Evolutionary conservation across 305 asterid species (phyloP), one percentile per base, ranked within the genome.

Genomic region (Fraxinus angustifolia): DNA sequence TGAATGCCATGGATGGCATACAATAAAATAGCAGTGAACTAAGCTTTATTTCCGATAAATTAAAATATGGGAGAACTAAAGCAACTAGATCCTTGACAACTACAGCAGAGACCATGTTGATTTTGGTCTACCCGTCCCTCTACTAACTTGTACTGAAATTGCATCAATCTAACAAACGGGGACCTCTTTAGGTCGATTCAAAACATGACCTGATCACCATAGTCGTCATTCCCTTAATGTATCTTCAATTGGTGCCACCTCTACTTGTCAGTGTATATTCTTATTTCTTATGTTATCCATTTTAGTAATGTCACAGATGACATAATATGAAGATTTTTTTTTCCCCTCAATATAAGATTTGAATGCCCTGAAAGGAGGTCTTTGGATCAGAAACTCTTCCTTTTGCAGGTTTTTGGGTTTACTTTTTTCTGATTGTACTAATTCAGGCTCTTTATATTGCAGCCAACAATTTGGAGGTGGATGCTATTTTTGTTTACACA

Each of bases 391-490:
- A 42, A 33, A 6, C 53, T 73, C 56, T 50, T 67, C 50, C 36
- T 34, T 67, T 76, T 60, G 62, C 65, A n/a, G 65, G 26, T 40
- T 53, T 34, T 48, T 16, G 38, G 16, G 14, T 81, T 60, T 17
- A 71, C 8, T 71, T 65, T 68, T 74, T 72, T 17, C 35, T 77
- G 35, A 48, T 77, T 76, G 48, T 68, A 76, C 84, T 84, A 56
- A 85, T 81, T 79, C 48, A 14, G 34, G 38, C 58, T 67, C 73
- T 67, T 62, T 56, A 38, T 80, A 81, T 75, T 90, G 90, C 92
- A 96, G 99, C 99, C 53, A 94, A 96, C 91, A 96, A 92, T 82
- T 88, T 96, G 82, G 99, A 86, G 76, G 97, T 93, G 75, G 99
- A 94, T 83, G 99, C 99, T 31, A 90, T 96, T 33, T 96, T 96